Evolutionary conservation across 371 early-diverging fungal genomes (phyloP), one percentile per base, ranked within the genome.

Genomic region (Mucor mucedo): DNA sequence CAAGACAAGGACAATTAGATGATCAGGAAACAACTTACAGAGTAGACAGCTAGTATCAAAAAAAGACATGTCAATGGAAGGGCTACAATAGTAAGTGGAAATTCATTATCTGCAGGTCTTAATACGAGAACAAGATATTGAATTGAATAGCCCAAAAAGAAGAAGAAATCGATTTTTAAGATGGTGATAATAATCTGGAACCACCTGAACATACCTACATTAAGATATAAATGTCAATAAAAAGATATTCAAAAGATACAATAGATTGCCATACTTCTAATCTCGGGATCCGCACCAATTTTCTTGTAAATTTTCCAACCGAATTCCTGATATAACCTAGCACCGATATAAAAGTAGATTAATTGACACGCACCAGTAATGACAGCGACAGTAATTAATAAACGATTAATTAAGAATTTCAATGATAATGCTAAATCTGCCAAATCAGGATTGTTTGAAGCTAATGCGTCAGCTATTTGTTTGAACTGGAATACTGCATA

Each of bases 81-180:
- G 5, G 94, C 89, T 40, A 89, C 84, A 56, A 97, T 89, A 1
- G 96, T 97, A 32, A 95, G 67, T 29, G 83, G 84, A 67, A 92
- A 93, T 73, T 97, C 97, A 10, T 87, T 83, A 67, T 93, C 94
- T 14, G 68, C 71, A 0, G 77, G 42, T 14, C 73, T 72, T 14
- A 90, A 75, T 3, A 95, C 88, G 39, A 97, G 70, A 4, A 93
- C 84, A 52, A 97, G 85, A 65, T 93, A 96, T 70, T 95, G 95
- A 35, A 94, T 89, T 0, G 93, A 89, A 65, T 94, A 97, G 0
- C 91, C 92, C 16, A 94, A 74, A 60, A 93, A 89, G 78, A 95
- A 92, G 72, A 95, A 96, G 55, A 95, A 76, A 75, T 95, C 94
- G 58, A 95, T 72, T 72, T 96, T 96, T 50, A 97, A 77, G 38